Evolutionary conservation across 148 eudicot species (phyloP).

Genomic region (Pouteria glomerata): DNA sequence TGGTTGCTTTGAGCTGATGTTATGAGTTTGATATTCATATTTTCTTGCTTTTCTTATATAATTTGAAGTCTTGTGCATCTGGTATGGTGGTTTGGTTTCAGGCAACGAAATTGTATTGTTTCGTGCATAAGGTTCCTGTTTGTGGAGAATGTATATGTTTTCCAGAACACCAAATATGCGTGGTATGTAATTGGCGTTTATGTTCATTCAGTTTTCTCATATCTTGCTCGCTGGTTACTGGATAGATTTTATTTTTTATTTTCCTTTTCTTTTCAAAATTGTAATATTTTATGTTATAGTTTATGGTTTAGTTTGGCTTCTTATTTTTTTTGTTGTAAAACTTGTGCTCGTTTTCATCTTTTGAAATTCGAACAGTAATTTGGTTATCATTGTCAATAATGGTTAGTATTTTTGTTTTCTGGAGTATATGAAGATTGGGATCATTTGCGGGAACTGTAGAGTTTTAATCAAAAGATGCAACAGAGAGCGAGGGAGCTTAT

Average conservation of each 20-base stretch:
- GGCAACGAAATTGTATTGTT: conserved; percentile 97
- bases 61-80: not conserved
- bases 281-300: not conserved
- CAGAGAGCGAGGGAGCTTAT: too few species aligned
- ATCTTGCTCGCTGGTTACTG: not conserved
- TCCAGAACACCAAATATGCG: conserved; percentile 95
- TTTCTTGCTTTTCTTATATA: not conserved
- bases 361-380: too few species aligned
- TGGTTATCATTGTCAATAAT: too few species aligned
- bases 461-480: too few species aligned
- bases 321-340: too few species aligned
- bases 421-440: too few species aligned
- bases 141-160: conserved; percentile 99
- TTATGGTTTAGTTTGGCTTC: not conserved
- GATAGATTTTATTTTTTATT: not conserved
- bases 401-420: too few species aligned
- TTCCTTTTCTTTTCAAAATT: too few species aligned
- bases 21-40: not conserved
- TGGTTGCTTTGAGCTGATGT: not conserved
- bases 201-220: not conserved
- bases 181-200: conserved; percentile 58
- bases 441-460: too few species aligned
- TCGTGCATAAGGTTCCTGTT: conserved; percentile 97
- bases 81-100: conserved; percentile 27
- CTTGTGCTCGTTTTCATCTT: too few species aligned